Evolutionary conservation across 805 yeast genomes (phyloP), one percentile per base, ranked within the genome.

Genomic region (Kuraishia piskuri): DNA sequence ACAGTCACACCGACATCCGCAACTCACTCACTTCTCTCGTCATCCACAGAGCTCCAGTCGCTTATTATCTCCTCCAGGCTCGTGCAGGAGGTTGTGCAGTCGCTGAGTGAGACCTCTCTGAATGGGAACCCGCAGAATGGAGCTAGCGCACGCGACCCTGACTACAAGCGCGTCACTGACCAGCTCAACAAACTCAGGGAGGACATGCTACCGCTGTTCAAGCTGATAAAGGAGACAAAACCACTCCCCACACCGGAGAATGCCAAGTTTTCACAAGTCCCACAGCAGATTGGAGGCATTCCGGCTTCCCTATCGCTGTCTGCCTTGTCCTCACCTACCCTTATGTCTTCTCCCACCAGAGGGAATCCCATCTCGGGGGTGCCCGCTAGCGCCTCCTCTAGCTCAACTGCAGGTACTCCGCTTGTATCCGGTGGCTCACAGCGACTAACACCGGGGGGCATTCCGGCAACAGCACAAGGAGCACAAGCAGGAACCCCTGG

Each of bases 231-330:
- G 60, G 90, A 86, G 64, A 68, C 79, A 57, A 77, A 81, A 60
- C 90, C 89, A 3, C 70, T 85, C 51, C 90, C 90, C 0, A 80
- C 86, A 0, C 90, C 87, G 6, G 77, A 80, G 0, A 64, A 78
- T 64, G 45, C 58, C n/a, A 37, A 45, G 5, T 49, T 49, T 22
- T 14, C 20, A 3, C 22, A 17, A 7, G 10, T 24, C n/a, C 25
- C 26, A 9, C 31, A 40, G 19, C 40, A 37, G 22, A 14, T 47
- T 4, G 7, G 23, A 21, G 19, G 48, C 7, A 22, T n/a, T 20
- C 47, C 36, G 2, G 40, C 52, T 10, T 19, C 54, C 22, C 48
- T 21, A 23, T 22, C 53, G n/a, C 17, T 31, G 17, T 6, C 53
- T 1, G 50, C 55, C 14, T 22, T 49, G 7, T 45, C 37, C 21